phyloP scores from a whole-genome alignment of 306 rosid genomes.

The Benincasa hispida region DNA sequence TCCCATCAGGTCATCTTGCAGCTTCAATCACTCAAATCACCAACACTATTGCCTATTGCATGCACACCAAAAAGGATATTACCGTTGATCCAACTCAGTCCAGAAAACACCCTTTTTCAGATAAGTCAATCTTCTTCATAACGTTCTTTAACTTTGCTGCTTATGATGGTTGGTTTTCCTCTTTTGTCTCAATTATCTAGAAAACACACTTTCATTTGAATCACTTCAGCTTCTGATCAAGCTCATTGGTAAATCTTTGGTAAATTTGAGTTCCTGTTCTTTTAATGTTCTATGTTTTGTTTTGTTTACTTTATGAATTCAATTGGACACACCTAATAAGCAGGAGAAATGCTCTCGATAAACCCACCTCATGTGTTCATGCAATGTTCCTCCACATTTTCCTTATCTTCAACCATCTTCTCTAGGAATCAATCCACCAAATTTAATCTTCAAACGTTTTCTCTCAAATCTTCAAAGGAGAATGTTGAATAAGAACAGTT shows the following conservation, averaged over 20 bases:
- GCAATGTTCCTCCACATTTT: not conserved
- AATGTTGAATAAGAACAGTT: not conserved
- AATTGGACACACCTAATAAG: not conserved
- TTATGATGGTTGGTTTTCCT: not conserved
- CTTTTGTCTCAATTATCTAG: not conserved
- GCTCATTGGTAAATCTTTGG: not conserved
- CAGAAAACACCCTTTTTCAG: not conserved
- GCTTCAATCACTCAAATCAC: conserved; percentile 8
- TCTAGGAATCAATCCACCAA: not conserved
- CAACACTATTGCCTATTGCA: not conserved
- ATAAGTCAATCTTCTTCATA: not conserved
- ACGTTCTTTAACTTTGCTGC: not conserved
- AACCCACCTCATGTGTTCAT: not conserved
- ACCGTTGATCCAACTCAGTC: not conserved
- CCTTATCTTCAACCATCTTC: not conserved
- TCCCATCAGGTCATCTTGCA: conserved; percentile 7
- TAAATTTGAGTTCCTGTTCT: not conserved
- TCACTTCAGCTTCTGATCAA: not conserved
- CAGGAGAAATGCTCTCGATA: not conserved
- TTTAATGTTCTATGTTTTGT: not conserved
- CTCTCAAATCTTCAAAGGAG: not conserved
- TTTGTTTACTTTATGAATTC: not conserved
- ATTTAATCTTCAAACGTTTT: too few species aligned
- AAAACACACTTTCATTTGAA: not conserved
- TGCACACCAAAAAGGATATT: not conserved